Evolutionary conservation across 345 rosid genomes (phyloP).

Genomic region (Pistacia atlantica): DNA sequence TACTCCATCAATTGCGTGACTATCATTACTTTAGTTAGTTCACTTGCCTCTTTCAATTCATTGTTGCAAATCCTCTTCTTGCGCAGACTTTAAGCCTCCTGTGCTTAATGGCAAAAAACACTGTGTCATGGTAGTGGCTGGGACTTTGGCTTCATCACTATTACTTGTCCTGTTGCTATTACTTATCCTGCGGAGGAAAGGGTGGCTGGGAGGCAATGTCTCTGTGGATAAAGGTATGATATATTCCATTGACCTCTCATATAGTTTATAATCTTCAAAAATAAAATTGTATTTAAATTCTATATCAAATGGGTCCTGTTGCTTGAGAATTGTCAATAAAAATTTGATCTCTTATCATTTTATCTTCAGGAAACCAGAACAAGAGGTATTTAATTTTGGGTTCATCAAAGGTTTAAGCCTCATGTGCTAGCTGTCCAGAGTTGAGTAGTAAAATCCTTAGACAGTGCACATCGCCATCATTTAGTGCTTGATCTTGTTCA

Average conservation of each 20-base stretch:
- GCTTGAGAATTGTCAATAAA: neutral
- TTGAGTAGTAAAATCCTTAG: no score
- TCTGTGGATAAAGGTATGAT: conserved; percentile 59
- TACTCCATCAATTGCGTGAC: neutral
- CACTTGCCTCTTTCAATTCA: neutral
- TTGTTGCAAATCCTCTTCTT: conserved; percentile 21
- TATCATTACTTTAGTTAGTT: neutral
- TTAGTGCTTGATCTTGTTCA: no score
- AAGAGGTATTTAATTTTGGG: no score
- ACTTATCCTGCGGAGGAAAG: conserved; percentile 48
- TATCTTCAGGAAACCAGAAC: neutral
- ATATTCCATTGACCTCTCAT: neutral
- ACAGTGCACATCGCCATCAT: no score
- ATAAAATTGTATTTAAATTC: no score
- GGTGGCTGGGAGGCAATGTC: conserved; percentile 51
- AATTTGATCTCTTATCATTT: neutral
- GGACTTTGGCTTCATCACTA: conserved; percentile 35
- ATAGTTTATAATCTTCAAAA: no score
- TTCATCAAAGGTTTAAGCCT: no score
- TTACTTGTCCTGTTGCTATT: conserved; percentile 39
- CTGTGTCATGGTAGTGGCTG: conserved; percentile 27
- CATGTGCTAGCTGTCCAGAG: no score
- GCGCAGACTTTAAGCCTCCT: conserved; percentile 66
- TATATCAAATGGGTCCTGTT: no score
- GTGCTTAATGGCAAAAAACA: conserved; percentile 28